Conservation (phyloP, 768 basidiomycete genomes). For the Termitomyces titanicus region DNA sequence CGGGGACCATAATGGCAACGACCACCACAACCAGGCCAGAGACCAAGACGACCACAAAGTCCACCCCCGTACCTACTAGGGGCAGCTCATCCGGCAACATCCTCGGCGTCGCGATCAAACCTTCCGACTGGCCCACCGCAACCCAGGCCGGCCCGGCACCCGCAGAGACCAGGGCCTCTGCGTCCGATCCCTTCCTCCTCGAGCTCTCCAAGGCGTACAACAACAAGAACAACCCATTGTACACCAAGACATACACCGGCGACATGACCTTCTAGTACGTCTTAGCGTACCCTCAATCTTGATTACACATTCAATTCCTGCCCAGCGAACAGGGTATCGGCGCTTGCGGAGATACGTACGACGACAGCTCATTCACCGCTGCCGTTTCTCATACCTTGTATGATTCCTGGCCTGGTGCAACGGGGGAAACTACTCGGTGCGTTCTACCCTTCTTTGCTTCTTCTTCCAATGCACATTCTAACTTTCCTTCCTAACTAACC, state of each 20-base stretch:
- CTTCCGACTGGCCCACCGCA: constrained; percentile 21
- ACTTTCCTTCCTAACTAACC: too few relatives aligned
- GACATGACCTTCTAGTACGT: constrained; percentile 31
- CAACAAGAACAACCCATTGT: constrained; percentile 20
- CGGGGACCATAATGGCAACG: background rate
- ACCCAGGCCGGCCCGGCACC: constrained; percentile 22
- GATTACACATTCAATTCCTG: too few relatives aligned
- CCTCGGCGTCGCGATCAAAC: constrained; percentile 15
- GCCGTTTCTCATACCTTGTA: constrained; percentile 25
- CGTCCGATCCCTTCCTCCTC: constrained; percentile 23
- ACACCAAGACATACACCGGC: constrained; percentile 20
- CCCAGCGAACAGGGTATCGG: constrained; percentile 25
- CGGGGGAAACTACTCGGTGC: constrained; percentile 23
- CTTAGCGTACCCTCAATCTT: background rate
- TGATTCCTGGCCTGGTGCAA: constrained; percentile 23
- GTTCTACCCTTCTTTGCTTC: background rate
- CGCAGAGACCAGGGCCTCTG: constrained; percentile 19
- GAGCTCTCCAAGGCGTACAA: constrained; percentile 25
- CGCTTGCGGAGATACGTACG: constrained; percentile 27
- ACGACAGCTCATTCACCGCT: constrained; percentile 26
- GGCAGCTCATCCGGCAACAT: background rate
- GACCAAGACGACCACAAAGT: background rate
- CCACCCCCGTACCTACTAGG: background rate
- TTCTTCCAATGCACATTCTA: background rate
- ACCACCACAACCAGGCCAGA: too few relatives aligned